Evolutionary conservation across 2,329 filamentous ascomycete species (phyloP).

Genomic region (Triangularia setosa): DNA sequence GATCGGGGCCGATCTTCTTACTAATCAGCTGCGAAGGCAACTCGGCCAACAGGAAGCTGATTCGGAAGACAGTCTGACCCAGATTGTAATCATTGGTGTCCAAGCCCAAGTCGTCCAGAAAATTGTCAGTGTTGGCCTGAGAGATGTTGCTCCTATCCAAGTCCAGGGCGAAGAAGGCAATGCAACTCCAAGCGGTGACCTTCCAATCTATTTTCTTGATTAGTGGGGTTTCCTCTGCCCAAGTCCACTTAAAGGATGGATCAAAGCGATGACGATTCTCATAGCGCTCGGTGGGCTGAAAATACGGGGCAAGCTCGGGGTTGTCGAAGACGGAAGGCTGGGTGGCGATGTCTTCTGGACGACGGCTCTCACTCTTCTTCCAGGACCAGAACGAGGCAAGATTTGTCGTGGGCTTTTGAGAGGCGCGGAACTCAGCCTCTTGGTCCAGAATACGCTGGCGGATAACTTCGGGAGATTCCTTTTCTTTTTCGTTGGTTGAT

Average conservation of each 20-base stretch:
- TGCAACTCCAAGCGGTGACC: constrained; percentile 22
- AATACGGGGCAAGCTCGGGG: constrained; percentile 13
- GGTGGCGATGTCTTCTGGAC: constrained; percentile 9
- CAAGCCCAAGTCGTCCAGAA: constrained; percentile 15
- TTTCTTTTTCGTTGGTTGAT: constrained; percentile 1
- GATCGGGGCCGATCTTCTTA: constrained; percentile 18
- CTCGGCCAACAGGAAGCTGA: constrained; percentile 13
- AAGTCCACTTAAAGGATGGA: constrained; percentile 33
- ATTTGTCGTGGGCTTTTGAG: constrained; percentile 7
- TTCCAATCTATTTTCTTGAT: constrained; percentile 31
- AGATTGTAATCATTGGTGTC: constrained; percentile 15
- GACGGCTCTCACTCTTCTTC: background rate
- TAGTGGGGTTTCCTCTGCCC: constrained; percentile 31
- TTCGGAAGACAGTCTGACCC: constrained; percentile 10
- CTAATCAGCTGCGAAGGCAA: constrained; percentile 12
- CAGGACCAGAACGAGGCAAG: constrained; percentile 7
- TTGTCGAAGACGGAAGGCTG: constrained; percentile 15
- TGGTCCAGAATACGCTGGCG: constrained; percentile 6
- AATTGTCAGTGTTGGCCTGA: constrained; percentile 28
- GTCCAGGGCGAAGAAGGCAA: constrained; percentile 28
- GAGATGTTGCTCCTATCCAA: constrained; percentile 27
- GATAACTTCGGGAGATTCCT: background rate
- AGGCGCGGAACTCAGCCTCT: constrained; percentile 5
- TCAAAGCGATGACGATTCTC: constrained; percentile 35
- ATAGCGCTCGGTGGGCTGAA: constrained; percentile 29